phyloP scores from a whole-genome alignment of 2,329 filamentous ascomycete species.

The Nothophoma quercina region DNA sequence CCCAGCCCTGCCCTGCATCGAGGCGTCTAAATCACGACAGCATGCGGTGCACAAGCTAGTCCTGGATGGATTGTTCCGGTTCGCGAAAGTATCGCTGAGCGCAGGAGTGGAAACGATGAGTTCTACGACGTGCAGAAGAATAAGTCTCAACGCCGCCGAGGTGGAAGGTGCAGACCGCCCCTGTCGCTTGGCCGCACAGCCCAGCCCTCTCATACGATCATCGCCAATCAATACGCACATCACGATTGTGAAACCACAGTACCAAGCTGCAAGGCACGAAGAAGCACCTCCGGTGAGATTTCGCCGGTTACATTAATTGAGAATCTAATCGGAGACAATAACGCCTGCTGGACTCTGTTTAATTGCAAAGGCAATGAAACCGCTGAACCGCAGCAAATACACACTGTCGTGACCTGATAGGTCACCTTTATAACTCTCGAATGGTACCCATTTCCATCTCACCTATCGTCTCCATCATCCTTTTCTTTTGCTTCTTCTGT shows the following conservation, averaged over 20 bases:
- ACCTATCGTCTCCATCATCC: background rate
- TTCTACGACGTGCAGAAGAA: conserved; percentile 2
- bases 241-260: background rate
- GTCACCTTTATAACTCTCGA: too few relatives aligned
- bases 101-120: background rate
- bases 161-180: background rate
- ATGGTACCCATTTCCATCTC: conserved; percentile 20
- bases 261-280: background rate
- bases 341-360: too few relatives aligned
- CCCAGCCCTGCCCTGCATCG: conserved; percentile 14
- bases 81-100: background rate
- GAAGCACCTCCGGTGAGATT: too few relatives aligned
- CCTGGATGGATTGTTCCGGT: background rate
- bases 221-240: background rate
- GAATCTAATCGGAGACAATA: too few relatives aligned
- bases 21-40: conserved; percentile 9
- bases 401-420: too few relatives aligned
- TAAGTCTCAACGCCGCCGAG: conserved; percentile 2
- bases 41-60: background rate
- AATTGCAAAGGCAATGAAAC: too few relatives aligned
- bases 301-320: too few relatives aligned
- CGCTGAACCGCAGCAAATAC: too few relatives aligned
- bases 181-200: conserved; percentile 17
- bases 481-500: conserved; percentile 6
- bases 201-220: background rate